Evolutionary conservation across 192 early-diverging fungal genomes (phyloP), one percentile per base, ranked within the genome.

Genomic region (Podila minutissima): DNA sequence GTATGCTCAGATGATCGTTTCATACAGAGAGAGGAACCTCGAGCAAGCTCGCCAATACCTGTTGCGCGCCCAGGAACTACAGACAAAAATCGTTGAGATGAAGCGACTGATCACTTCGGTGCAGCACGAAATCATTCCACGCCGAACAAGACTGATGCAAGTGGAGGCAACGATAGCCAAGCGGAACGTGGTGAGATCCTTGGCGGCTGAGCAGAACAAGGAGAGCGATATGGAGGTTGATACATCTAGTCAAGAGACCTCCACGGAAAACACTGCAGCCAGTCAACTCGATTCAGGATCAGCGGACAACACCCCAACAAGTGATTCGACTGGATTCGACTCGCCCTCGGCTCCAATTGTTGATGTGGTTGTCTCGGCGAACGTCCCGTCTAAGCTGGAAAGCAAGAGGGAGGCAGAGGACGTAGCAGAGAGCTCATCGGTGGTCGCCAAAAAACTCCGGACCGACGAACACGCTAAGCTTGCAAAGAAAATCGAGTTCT

Each of bases 81-180:
- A 55, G 22, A 55, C 8, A 22, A 55, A 55, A 12, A 55, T 55
- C 20, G 53, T 55, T 5, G 53, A 55, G 11, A 24, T 10, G 22
- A 55, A 55, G 22, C 20, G 24, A 26, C 20, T 26, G 20, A 55
- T 55, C 24, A 26, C 53, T 0, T 0, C 53, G 8, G 53, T 22
- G 8, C 53, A 55, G 53, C 53, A 55, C 53, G 53, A 55, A 55
- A 55, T 55, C 53, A 55, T 55, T 55, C 53, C 53, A 24, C 20
- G 53, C 6, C 53, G 53, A 26, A 55, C 53, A 55, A n/a, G 6
- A 22, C 11, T 55, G 53, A 55, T 55, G n/a, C n/a, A 55, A 26
- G 6, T 55, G 5, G 53, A 55, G 24, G 24, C 24, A 12, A n/a
- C 8, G n/a, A 55, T 55, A 7, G 53, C 53, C 53, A 55, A 22